phyloP scores from a whole-genome alignment of 257 asterid species.

The Paraleonurus japonicus region DNA sequence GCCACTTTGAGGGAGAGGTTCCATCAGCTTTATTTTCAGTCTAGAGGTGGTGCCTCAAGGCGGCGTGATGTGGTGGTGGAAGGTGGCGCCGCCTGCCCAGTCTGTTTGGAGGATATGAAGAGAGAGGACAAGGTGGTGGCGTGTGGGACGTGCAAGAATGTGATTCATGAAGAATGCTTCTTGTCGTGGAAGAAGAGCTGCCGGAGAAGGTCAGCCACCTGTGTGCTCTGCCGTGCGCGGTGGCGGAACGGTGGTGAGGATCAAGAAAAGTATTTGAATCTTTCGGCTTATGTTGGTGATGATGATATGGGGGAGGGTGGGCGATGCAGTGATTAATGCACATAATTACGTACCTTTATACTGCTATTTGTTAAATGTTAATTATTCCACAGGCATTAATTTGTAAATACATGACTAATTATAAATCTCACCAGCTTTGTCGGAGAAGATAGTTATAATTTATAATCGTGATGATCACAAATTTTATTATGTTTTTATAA shows the following conservation, averaged over 20 bases:
- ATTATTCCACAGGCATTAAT: background rate
- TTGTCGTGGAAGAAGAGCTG: slow-evolving; percentile 78
- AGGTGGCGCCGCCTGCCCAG: slow-evolving; percentile 63
- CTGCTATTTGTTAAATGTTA: slow-evolving; percentile 7
- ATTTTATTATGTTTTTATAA: no score
- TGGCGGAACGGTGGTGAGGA: slow-evolving; percentile 66
- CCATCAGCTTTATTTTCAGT: slow-evolving; percentile 46
- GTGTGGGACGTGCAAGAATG: slow-evolving; percentile 73
- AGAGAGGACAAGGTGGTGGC: slow-evolving; percentile 62
- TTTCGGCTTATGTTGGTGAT: slow-evolving; percentile 62
- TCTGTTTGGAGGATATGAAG: slow-evolving; percentile 84
- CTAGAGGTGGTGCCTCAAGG: slow-evolving; percentile 16
- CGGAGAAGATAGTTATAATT: background rate
- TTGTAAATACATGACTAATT: slow-evolving; percentile 23
- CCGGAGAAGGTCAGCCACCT: slow-evolving; percentile 67
- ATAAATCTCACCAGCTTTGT: background rate
- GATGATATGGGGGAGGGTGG: slow-evolving; percentile 48
- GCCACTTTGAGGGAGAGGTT: slow-evolving; percentile 51
- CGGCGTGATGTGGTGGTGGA: slow-evolving; percentile 36
- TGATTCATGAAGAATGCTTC: slow-evolving; percentile 82
- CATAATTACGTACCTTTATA: background rate
- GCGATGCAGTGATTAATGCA: slow-evolving; percentile 33
- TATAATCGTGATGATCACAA: background rate
- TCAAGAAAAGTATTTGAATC: slow-evolving; percentile 71
- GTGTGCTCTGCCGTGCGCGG: slow-evolving; percentile 94